Conservation (phyloP, 2,329 filamentous ascomycete genomes). For the Rhynchosporium agropyri region DNA sequence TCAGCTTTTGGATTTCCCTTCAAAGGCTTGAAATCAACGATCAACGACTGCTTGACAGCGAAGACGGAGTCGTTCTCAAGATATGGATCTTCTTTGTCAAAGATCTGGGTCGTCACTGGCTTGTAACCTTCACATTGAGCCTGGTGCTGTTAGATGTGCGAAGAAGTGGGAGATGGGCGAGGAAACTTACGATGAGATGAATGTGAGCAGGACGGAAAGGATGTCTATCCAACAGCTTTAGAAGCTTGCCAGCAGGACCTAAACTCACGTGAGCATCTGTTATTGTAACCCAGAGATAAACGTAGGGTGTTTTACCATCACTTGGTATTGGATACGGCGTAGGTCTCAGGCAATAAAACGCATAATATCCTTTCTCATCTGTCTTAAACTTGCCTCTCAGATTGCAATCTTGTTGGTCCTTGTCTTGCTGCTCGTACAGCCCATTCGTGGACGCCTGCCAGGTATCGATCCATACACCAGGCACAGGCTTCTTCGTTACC, state of each 20-base stretch:
- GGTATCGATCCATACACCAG: slow-evolving; percentile 59
- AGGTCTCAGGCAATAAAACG: slow-evolving; percentile 52
- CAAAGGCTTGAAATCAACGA: slow-evolving; percentile 54
- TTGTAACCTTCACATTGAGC: slow-evolving; percentile 52
- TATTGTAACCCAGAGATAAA: neutral
- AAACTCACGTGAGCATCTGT: slow-evolving; percentile 15
- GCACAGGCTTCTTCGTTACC: slow-evolving; percentile 58
- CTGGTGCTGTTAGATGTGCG: slow-evolving; percentile 20
- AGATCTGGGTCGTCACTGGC: slow-evolving; percentile 75
- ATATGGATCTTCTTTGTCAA: slow-evolving; percentile 69
- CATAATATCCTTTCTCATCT: slow-evolving; percentile 58
- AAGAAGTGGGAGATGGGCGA: neutral
- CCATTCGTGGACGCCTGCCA: slow-evolving; percentile 66
- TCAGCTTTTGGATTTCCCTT: slow-evolving; percentile 43
- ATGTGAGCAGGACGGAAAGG: slow-evolving; percentile 66
- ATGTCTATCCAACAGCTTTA: slow-evolving; percentile 62
- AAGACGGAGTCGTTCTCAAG: slow-evolving; percentile 56
- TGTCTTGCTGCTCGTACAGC: slow-evolving; percentile 63
- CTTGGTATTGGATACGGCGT: slow-evolving; percentile 45
- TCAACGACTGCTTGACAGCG: slow-evolving; percentile 56
- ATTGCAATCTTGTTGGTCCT: slow-evolving; percentile 62
- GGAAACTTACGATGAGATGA: slow-evolving; percentile 55
- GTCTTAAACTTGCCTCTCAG: slow-evolving; percentile 65
- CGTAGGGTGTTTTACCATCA: slow-evolving; percentile 34
- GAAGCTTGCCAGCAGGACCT: slow-evolving; percentile 59